Percentiles rank a stretch among this genome's conserved stretches.
Conservation (phyloP, 768 basidiomycete genomes). For the Boletus edulis region DNA sequence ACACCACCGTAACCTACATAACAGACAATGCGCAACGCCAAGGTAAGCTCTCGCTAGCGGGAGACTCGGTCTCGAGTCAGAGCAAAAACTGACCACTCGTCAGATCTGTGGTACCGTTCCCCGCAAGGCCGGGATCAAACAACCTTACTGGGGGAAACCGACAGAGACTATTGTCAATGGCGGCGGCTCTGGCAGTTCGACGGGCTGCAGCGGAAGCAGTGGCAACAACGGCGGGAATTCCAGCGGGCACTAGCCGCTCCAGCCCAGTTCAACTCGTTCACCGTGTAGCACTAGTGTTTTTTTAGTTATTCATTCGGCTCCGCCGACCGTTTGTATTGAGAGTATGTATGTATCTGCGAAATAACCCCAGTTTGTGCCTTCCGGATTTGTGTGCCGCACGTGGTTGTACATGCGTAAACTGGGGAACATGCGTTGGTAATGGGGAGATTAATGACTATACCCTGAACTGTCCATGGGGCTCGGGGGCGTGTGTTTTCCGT, state of each 20-base stretch:
- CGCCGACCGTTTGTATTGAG: not conserved
- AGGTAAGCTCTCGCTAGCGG: slow-evolving; percentile 5
- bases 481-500: not conserved
- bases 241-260: too few species aligned
- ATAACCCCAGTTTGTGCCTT: not conserved
- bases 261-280: not conserved
- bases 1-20: not conserved
- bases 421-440: not conserved
- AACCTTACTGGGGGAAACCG: slow-evolving; percentile 10
- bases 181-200: not conserved
- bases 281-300: slow-evolving; percentile 7
- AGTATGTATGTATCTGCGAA: not conserved
- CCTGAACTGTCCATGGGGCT: not conserved
- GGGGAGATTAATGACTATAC: not conserved
- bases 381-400: not conserved
- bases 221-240: not conserved
- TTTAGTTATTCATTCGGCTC: not conserved
- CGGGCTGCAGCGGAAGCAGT: not conserved
- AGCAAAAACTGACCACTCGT: not conserved
- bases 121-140: slow-evolving; percentile 6
- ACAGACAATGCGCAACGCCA: slow-evolving; percentile 6
- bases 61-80: not conserved
- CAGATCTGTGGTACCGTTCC: slow-evolving; percentile 3
- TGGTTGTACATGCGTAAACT: not conserved
- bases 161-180: fast-evolving